phyloP scores from a whole-genome alignment of 306 rosid species.

The Medicago truncatula region MtrunA17r5.0-ANR NC_053044.1:40068501-40069000 shows the following conservation, averaged over 20 bases:
- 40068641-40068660: slow-evolving; percentile 79
- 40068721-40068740: slow-evolving; percentile 63
- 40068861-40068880: slow-evolving; percentile 45
- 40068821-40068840: slow-evolving; percentile 62
- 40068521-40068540: background rate
- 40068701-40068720: slow-evolving; percentile 73
- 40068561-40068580: background rate
- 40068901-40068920: background rate
- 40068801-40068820: slow-evolving; percentile 79
- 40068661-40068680: slow-evolving; percentile 90
- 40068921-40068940: background rate
- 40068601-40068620: slow-evolving; percentile 85
- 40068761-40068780: slow-evolving; percentile 96
- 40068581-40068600: background rate
- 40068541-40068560: too few relatives aligned
- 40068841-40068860: slow-evolving; percentile 90
- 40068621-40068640: slow-evolving; percentile 94
- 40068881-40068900: background rate
- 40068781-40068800: slow-evolving; percentile 72
- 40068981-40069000: too few relatives aligned
- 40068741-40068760: slow-evolving; percentile 60
- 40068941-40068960: too few relatives aligned
- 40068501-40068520: slow-evolving; percentile 67
- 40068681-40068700: slow-evolving; percentile 98
- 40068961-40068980: too few relatives aligned